Conservation (phyloP, 495 filamentous ascomycete species). For the Aspergillus coremiiformis region DNA sequence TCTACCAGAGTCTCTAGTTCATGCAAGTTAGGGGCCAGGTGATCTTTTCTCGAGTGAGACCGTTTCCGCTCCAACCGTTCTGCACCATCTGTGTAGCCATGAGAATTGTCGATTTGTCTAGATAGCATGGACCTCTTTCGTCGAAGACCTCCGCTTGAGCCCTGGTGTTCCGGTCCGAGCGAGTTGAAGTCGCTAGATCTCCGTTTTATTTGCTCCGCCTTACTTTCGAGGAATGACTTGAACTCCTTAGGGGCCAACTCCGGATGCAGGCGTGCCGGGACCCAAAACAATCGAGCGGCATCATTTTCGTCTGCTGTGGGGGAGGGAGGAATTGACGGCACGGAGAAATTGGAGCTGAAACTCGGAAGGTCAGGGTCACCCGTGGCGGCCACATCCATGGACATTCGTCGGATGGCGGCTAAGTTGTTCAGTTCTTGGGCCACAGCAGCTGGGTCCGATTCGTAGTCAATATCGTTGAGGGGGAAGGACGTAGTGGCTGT, state of each 20-base stretch:
- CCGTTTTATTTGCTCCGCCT: constrained; percentile 79
- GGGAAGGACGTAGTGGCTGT: constrained; percentile 71
- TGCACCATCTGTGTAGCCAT: constrained; percentile 79
- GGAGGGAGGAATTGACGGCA: constrained; percentile 68
- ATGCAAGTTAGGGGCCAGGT: constrained; percentile 54
- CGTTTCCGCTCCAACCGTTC: constrained; percentile 72
- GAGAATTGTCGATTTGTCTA: constrained; percentile 71
- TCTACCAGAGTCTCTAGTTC: constrained; percentile 73
- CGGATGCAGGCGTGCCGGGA: constrained; percentile 87
- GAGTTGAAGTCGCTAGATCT: constrained; percentile 64
- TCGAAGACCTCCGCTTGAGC: constrained; percentile 56
- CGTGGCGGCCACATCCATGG: constrained; percentile 92
- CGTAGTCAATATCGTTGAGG: constrained; percentile 86
- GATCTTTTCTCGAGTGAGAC: constrained; percentile 51
- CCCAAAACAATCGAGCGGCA: constrained; percentile 85
- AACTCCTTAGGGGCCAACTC: constrained; percentile 95
- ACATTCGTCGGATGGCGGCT: constrained; percentile 92
- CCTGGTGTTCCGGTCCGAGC: constrained; percentile 54
- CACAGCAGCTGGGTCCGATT: constrained; percentile 82
- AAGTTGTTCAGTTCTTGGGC: constrained; percentile 93
- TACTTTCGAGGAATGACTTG: constrained; percentile 90
- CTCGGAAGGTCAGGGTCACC: constrained; percentile 88
- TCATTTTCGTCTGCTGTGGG: constrained; percentile 75
- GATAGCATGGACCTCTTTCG: constrained; percentile 97
- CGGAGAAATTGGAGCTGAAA: constrained; percentile 55